phyloP scores from a whole-genome alignment of 164 flowering plant species.

The Annona squamosa region DNA sequence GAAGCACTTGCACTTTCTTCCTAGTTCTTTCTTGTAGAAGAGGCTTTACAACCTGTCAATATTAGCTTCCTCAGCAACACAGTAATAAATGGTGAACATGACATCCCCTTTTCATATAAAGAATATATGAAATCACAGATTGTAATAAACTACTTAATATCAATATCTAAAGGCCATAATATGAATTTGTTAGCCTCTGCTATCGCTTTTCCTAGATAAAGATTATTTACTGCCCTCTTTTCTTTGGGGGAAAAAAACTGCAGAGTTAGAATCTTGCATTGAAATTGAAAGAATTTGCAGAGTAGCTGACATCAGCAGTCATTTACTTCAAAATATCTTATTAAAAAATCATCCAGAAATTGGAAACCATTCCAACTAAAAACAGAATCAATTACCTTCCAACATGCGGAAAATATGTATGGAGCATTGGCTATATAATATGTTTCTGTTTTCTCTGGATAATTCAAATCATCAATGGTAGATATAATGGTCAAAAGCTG shows the following conservation, averaged over 20 bases:
- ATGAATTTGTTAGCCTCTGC: not conserved
- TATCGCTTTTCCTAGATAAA: not conserved
- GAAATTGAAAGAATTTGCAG: not conserved
- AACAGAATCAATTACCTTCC: constrained; percentile 63
- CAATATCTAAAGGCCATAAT: not conserved
- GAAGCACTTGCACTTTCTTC: constrained; percentile 83
- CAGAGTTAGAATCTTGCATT: not conserved
- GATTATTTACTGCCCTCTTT: not conserved
- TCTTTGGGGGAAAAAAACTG: not conserved
- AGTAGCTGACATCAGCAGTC: not conserved
- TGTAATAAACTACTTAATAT: not conserved
- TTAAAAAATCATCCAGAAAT: not conserved
- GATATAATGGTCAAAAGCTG: constrained; percentile 83
- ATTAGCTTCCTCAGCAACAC: not conserved
- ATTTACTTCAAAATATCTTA: not conserved
- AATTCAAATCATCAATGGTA: constrained; percentile 90
- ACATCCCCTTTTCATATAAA: not conserved
- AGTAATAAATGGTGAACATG: not conserved
- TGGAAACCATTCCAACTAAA: not conserved
- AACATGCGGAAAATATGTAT: constrained; percentile 90
- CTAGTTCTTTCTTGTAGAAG: constrained; percentile 94
- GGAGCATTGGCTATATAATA: constrained; percentile 92
- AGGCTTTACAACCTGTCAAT: constrained; percentile 78
- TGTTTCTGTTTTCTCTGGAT: constrained; percentile 97
- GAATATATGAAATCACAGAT: not conserved